phyloP scores from a whole-genome alignment of 1,139 yeast species.

The Yamadazyma diddensiae region DNA sequence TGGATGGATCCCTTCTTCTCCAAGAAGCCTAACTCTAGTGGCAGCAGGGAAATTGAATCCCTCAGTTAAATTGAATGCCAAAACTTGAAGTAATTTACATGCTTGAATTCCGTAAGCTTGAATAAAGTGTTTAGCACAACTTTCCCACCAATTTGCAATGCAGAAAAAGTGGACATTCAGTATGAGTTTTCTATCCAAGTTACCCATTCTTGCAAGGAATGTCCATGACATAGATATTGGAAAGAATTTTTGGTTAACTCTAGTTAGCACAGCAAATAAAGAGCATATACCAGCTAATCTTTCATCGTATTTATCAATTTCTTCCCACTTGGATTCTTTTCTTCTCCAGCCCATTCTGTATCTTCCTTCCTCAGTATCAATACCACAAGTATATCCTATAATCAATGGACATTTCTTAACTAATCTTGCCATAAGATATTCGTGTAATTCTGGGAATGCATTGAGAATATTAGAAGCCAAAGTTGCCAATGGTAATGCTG shows the following conservation, averaged over 20 bases:
- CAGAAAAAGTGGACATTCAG: constrained; percentile 71
- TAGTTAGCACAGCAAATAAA: constrained; percentile 72
- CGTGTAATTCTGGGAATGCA: constrained; percentile 62
- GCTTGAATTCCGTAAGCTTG: constrained; percentile 69
- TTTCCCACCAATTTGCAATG: constrained; percentile 91
- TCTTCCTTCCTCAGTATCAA: constrained; percentile 83
- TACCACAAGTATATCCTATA: constrained; percentile 72
- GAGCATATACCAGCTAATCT: constrained; percentile 83
- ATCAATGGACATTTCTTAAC: constrained; percentile 89
- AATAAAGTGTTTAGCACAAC: constrained; percentile 58
- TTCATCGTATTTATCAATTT: constrained; percentile 71
- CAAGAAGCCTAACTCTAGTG: constrained; percentile 66
- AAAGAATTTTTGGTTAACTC: constrained; percentile 27
- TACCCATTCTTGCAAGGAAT: constrained; percentile 67
- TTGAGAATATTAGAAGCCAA: constrained; percentile 56
- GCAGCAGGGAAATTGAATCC: constrained; percentile 68
- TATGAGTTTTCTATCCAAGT: constrained; percentile 47
- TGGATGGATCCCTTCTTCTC: constrained; percentile 66
- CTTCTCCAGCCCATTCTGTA: constrained; percentile 85
- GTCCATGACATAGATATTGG: constrained; percentile 62
- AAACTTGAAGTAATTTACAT: constrained; percentile 49
- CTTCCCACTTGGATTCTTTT: constrained; percentile 70
- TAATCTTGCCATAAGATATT: constrained; percentile 71
- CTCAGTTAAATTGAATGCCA: constrained; percentile 24
- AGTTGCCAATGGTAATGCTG: constrained; percentile 78